Evolutionary conservation across 352 stramenopile genomes (phyloP), one percentile per base, ranked within the genome.

Genomic region (Phytophthora cactorum): DNA sequence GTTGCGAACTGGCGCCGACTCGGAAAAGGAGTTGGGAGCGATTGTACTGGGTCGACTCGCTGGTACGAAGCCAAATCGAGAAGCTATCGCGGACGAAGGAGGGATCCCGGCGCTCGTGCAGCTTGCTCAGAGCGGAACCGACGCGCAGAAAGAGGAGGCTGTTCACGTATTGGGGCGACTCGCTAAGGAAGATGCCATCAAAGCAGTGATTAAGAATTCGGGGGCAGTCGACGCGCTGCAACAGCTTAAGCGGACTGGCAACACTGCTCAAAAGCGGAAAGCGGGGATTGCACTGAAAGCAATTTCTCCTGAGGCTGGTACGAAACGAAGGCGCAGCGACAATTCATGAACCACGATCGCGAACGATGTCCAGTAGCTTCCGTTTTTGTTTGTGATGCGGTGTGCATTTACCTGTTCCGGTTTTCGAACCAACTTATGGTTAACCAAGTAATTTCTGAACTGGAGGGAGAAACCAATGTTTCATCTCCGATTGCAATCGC

Each of bases 221-320:
- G 45, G 45, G 8, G 45, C 8, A 17, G 25, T 32, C 5, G 45
- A 51, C 3, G 45, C 22, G 25, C 45, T 51, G 45, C 45, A 51
- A 15, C 45, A 34, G 45, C 22, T 51, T 15, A 29, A 51, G 45
- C 45, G 45, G n/a, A 51, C 45, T n/a, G 45, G 45, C 8, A 51
- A 51, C 8, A 15, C 45, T 29, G 45, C 45, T 31, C 45, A 51
- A 51, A 51, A 22, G 5, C 45, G 45, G 22, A 51, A 51, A 51
- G 45, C 45, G 8, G 17, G 45, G 11, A 32, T 15, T 51, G 45
- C 22, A 7, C 34, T 51, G 45, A 51, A 51, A 32, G 25, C 11
- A 6, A 51, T 51, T 51, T 29, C 45, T 15, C 9, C 8, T 27
- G 25, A 51, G 25, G 45, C 11, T 32, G 45, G 22, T n/a, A 12